These are phyloP conservation scores for Trichaptum fuscoviolaceum DNA, from an alignment of 768 basidiomycete species.

Conservation along the genomic window DNA sequence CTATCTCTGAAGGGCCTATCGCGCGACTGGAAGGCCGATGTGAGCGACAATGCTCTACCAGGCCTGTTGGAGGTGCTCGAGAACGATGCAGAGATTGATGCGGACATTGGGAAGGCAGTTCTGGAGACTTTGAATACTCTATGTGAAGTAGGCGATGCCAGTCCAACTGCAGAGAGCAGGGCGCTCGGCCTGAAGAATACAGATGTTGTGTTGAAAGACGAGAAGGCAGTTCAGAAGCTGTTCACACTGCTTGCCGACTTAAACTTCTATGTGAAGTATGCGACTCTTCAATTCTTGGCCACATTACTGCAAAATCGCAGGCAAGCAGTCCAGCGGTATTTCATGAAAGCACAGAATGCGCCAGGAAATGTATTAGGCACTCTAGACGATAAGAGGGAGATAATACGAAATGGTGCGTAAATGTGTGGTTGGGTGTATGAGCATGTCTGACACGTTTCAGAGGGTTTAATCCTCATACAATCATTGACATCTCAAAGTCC, in stretches of 20 bases:
- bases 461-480: constrained; percentile 80
- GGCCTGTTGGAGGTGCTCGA: constrained; percentile 78
- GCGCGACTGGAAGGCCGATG: constrained; percentile 86
- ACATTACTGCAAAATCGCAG: constrained; percentile 79
- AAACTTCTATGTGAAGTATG: constrained; percentile 83
- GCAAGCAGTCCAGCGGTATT: constrained; percentile 81
- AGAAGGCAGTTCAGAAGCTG: constrained; percentile 67
- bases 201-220: constrained; percentile 68
- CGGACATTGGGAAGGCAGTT: constrained; percentile 88
- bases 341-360: constrained; percentile 79
- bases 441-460: constrained; percentile 31
- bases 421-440: constrained; percentile 2
- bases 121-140: constrained; percentile 84
- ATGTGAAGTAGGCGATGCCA: constrained; percentile 69
- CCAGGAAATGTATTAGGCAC: constrained; percentile 65
- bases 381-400: constrained; percentile 82
- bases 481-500: constrained; percentile 78
- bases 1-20: constrained; percentile 88
- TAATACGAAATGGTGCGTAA: constrained; percentile 76
- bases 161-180: constrained; percentile 34
- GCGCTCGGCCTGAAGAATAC: constrained; percentile 83
- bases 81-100: constrained; percentile 86
- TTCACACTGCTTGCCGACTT: constrained; percentile 70
- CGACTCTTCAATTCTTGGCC: constrained; percentile 76
- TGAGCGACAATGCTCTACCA: constrained; percentile 70